Evolutionary conservation across 345 rosid species (phyloP), one percentile per base, ranked within the genome.

Genomic region (Acer yangbiense): DNA sequence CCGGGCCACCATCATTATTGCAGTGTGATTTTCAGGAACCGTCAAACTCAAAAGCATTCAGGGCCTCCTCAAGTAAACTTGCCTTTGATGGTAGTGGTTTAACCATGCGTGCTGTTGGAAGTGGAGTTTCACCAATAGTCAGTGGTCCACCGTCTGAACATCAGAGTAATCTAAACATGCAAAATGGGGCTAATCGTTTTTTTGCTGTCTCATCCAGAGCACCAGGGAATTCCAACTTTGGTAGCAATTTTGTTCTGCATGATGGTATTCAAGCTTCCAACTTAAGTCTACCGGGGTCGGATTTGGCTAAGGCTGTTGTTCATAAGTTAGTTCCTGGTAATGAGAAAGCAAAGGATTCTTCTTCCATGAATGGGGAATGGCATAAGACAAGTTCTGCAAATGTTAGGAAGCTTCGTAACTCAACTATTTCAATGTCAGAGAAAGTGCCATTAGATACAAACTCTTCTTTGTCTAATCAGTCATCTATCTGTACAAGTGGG

Each of bases 21-120:
- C 85, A 80, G 63, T 72, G 78, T 75, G 85, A 88, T 73, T 72
- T 72, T 60, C 85, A 81, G 74, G 85, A 82, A 48, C 69, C 68
- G 18, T 75, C 82, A 43, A 77, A 81, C 77, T 66, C 67, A 50
- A 85, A 86, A 76, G 76, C 69, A 41, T 32, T 43, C n/a, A 76
- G 14, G 76, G 17, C 73, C 71, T 74, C 78, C 70, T 74, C 85
- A 41, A 32, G 79, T 65, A 78, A 79, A 61, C 66, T 67, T 67
- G 61, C 77, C 44, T 9, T 32, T 12, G 82, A 86, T n/a, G 70
- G 62, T 27, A 44, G 57, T 9, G 46, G 39, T 75, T 52, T 69
- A 44, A 48, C 75, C 39, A 20, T 50, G 62, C 23, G 73, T 80
- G 77, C 85, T 68, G 29, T 68, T 72, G 85, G 81, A 76, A 80